Evolutionary conservation across 495 filamentous ascomycete species (phyloP).

Genomic region (Aspergillus egyptiacus): DNA sequence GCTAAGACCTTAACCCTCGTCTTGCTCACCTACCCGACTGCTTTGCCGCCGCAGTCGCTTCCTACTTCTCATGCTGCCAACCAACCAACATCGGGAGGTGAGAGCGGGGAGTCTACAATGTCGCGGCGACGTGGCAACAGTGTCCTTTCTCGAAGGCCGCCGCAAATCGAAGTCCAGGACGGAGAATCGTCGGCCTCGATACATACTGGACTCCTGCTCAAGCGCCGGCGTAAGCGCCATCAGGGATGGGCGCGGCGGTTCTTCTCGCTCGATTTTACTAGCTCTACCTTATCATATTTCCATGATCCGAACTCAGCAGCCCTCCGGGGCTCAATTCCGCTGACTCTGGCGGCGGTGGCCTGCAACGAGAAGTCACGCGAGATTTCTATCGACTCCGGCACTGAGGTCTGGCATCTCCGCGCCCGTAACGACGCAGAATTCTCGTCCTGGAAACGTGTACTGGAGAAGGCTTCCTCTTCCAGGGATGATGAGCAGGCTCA

Average conservation of each 20-base stretch:
- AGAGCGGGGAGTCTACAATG: constrained; percentile 26
- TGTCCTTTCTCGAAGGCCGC: constrained; percentile 22
- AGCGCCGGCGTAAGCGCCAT: constrained; percentile 84
- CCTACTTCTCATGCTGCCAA: constrained; percentile 53
- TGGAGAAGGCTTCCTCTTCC: constrained; percentile 73
- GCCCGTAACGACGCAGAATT: constrained; percentile 80
- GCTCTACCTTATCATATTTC: constrained; percentile 91
- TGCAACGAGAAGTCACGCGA: constrained; percentile 81
- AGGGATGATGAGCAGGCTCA: constrained; percentile 19
- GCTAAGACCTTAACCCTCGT: constrained; percentile 94
- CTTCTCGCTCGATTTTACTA: constrained; percentile 89
- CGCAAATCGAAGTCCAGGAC: constrained; percentile 23
- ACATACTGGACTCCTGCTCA: constrained; percentile 76
- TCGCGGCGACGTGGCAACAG: constrained; percentile 35
- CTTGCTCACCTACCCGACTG: constrained; percentile 85
- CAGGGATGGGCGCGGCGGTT: constrained; percentile 90
- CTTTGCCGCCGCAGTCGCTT: constrained; percentile 70
- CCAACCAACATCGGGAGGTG: constrained; percentile 33
- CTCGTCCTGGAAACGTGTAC: constrained; percentile 72
- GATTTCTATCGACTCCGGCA: constrained; percentile 94
- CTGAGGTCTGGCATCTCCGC: constrained; percentile 94
- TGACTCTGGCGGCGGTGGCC: constrained; percentile 83
- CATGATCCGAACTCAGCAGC: constrained; percentile 87
- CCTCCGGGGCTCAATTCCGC: constrained; percentile 83
- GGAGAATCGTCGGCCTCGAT: constrained; percentile 29